Conservation (phyloP, 768 basidiomycete species). For the Amanita subjunquillea region DNA sequence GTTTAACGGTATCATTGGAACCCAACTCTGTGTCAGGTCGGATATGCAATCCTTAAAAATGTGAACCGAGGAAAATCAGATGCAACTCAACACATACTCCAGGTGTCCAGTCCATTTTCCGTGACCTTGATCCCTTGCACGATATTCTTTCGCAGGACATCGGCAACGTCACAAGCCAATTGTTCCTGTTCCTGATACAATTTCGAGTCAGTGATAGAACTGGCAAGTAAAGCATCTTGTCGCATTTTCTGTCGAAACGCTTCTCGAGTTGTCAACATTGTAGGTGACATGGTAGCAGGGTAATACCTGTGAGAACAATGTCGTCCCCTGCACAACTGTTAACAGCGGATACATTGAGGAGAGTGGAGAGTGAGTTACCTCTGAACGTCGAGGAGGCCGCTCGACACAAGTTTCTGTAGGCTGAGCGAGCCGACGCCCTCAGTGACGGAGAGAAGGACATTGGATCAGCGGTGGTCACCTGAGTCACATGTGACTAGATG, state of each 20-base stretch:
- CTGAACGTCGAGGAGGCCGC: conserved; percentile 58
- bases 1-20: conserved; percentile 71
- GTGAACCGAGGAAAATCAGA: not conserved
- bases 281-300: not conserved
- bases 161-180: conserved; percentile 62
- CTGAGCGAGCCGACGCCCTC: conserved; percentile 57
- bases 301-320: conserved; percentile 40
- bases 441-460: conserved; percentile 52
- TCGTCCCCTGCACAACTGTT: conserved; percentile 37
- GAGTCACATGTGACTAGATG: not conserved
- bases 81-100: conserved; percentile 34
- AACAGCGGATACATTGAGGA: not conserved
- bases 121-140: conserved; percentile 63
- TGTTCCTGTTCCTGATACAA: conserved; percentile 44
- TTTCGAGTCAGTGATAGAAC: conserved; percentile 31
- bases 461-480: conserved; percentile 3
- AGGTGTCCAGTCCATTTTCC: conserved; percentile 31
- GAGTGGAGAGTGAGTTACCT: conserved; percentile 25
- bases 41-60: conserved; percentile 49
- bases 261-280: conserved; percentile 16
- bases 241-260: conserved; percentile 71
- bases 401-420: conserved; percentile 63
- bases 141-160: conserved; percentile 69
- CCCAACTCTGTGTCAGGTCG: conserved; percentile 82
- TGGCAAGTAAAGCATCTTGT: conserved; percentile 36